A percentile compares a stretch with the other conserved stretches of the same genome.
Conservation (phyloP, 805 yeast genomes). For the Monosporozyma yasuniensis region DNA sequence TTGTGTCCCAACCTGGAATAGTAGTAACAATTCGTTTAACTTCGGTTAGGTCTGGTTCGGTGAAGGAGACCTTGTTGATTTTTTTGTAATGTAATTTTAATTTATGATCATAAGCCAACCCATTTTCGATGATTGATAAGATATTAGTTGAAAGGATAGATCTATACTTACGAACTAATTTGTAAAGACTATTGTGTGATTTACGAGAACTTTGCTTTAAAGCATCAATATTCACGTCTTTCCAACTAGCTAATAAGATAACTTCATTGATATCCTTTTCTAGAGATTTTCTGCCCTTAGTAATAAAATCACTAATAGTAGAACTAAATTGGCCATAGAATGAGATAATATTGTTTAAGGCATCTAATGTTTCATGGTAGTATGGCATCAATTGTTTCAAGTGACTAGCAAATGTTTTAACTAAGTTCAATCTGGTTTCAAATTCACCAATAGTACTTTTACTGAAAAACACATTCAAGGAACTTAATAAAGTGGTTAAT, state of each 20-base stretch:
- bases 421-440: slow-evolving; percentile 44
- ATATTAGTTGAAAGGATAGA: slow-evolving; percentile 46
- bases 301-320: slow-evolving; percentile 38
- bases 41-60: slow-evolving; percentile 7
- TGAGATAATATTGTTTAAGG: slow-evolving; percentile 34
- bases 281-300: slow-evolving; percentile 40
- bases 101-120: slow-evolving; percentile 31
- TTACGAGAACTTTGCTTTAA: slow-evolving; percentile 86
- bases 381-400: slow-evolving; percentile 27
- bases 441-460: slow-evolving; percentile 74
- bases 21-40: slow-evolving; percentile 24
- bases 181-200: slow-evolving; percentile 79
- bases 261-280: slow-evolving; percentile 80
- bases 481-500: slow-evolving; percentile 35
- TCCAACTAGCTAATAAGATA: slow-evolving; percentile 90
- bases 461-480: slow-evolving; percentile 67
- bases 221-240: slow-evolving; percentile 89
- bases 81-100: slow-evolving; percentile 5
- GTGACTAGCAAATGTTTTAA: slow-evolving; percentile 59
- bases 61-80: slow-evolving; percentile 4
- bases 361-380: slow-evolving; percentile 18
- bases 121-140: slow-evolving; percentile 48
- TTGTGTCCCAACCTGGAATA: slow-evolving; percentile 42
- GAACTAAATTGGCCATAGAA: slow-evolving; percentile 62
- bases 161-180: slow-evolving; percentile 75